phyloP scores from a whole-genome alignment of 179 eudicot genomes.

The Camellia oleifera region DNA sequence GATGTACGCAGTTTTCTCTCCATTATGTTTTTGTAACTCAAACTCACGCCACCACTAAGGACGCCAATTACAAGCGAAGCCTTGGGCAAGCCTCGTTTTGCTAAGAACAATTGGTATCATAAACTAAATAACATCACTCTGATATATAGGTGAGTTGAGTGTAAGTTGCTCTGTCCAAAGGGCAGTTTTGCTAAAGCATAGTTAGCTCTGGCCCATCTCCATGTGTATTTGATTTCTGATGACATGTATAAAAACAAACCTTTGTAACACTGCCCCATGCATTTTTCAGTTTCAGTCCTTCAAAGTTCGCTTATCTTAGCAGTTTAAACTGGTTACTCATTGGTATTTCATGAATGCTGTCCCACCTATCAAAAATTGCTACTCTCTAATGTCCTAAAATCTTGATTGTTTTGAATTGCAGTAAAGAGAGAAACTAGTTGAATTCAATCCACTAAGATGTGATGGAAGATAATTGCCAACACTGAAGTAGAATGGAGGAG shows the following conservation, averaged over 20 bases:
- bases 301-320: background rate
- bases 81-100: background rate
- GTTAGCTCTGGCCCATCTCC: background rate
- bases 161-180: background rate
- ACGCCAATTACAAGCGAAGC: background rate
- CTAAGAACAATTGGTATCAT: background rate
- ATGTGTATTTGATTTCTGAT: constrained; percentile 3
- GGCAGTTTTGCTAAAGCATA: too few species aligned
- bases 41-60: too few species aligned
- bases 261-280: background rate
- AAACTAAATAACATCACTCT: background rate
- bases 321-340: background rate
- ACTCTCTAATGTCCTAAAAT: background rate
- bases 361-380: background rate
- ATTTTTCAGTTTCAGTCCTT: background rate
- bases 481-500: constrained; percentile 20
- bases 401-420: background rate
- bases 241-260: background rate
- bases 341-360: background rate
- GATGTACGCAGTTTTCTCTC: background rate
- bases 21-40: background rate
- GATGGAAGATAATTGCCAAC: background rate
- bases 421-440: background rate
- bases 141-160: background rate
- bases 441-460: constrained; percentile 1